Conservation (phyloP, 2,329 filamentous ascomycete genomes). For the Fusarium continuum region DNA sequence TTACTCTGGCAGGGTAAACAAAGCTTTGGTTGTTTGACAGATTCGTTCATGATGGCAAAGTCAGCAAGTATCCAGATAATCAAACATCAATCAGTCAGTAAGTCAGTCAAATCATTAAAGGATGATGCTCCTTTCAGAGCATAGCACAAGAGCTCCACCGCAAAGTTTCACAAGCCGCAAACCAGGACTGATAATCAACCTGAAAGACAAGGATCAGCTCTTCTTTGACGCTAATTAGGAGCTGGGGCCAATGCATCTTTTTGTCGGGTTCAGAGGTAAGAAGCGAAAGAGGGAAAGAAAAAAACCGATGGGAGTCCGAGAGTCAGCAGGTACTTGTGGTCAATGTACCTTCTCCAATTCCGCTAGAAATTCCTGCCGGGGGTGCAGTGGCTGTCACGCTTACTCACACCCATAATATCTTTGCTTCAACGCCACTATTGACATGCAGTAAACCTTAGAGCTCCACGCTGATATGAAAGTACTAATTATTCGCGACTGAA, state of each 20-base stretch:
- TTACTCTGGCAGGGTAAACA: not conserved
- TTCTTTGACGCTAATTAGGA: constrained; percentile 18
- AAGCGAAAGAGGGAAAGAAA: constrained; percentile 17
- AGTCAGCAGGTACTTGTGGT: constrained; percentile 16
- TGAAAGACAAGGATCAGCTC: constrained; percentile 23
- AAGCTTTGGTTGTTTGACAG: not conserved
- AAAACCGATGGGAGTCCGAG: not conserved
- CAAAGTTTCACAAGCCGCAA: constrained; percentile 36
- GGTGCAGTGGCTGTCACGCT: constrained; percentile 23
- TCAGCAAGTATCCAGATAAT: not conserved
- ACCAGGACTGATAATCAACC: constrained; percentile 19
- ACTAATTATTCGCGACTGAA: not conserved
- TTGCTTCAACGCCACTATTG: constrained; percentile 3
- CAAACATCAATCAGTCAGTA: too few species aligned
- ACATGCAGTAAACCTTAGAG: not conserved
- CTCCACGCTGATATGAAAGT: constrained; percentile 1
- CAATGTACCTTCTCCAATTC: constrained; percentile 24
- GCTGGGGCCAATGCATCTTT: constrained; percentile 37
- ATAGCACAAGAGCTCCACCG: constrained; percentile 23
- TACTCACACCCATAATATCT: constrained; percentile 6
- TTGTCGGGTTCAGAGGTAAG: constrained; percentile 5
- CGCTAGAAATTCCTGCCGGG: constrained; percentile 7
- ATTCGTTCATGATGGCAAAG: not conserved
- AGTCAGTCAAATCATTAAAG: constrained; percentile 4
- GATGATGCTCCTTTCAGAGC: not conserved